These are phyloP conservation scores for Vanrija humicola DNA, from an alignment of 1,284 basidiomycete genomes.

Conservation along the genomic window DNA sequence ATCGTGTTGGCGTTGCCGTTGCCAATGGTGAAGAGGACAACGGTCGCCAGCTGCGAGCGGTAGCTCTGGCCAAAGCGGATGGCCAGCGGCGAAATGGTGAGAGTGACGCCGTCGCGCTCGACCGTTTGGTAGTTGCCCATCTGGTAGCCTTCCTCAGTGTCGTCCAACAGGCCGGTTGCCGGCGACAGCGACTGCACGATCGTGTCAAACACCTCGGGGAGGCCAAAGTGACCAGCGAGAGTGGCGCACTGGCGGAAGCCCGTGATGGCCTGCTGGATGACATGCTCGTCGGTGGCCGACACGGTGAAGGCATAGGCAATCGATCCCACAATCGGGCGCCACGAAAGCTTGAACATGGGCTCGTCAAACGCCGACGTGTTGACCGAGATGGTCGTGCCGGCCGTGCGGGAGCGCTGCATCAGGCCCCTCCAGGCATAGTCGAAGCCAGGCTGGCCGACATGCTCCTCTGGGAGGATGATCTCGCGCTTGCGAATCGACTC, in stretches of 20 bases:
- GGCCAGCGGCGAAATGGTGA: conserved; percentile 88
- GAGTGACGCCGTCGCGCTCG: conserved; percentile 83
- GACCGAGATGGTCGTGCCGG: conserved; percentile 72
- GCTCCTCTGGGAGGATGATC: conserved; percentile 97
- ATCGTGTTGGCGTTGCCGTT: conserved; percentile 95
- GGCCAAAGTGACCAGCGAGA: conserved; percentile 78
- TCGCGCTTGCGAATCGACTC: conserved; percentile 91
- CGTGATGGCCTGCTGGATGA: conserved; percentile 89
- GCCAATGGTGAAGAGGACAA: conserved; percentile 95
- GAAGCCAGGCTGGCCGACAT: conserved; percentile 93
- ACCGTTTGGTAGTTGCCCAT: conserved; percentile 82
- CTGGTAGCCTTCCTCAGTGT: conserved; percentile 60
- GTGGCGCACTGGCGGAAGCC: conserved; percentile 96
- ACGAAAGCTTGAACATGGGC: conserved; percentile 86
- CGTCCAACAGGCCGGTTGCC: conserved; percentile 76
- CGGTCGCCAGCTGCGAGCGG: conserved; percentile 92
- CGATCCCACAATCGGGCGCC: conserved; percentile 87
- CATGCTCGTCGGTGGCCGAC: conserved; percentile 86
- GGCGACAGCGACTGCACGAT: conserved; percentile 88
- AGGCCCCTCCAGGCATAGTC: conserved; percentile 99
- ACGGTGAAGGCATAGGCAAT: conserved; percentile 91
- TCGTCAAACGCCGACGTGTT: conserved; percentile 78
- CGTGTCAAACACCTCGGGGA: conserved; percentile 95
- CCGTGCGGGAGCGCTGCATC: conserved; percentile 71
- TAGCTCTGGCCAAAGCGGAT: conserved; percentile 94